A percentile compares a stretch with the other conserved stretches of the same genome.
These are phyloP conservation scores for Cicer arietinum DNA, from an alignment of 306 rosid genomes.

Conservation along the genomic window DNA sequence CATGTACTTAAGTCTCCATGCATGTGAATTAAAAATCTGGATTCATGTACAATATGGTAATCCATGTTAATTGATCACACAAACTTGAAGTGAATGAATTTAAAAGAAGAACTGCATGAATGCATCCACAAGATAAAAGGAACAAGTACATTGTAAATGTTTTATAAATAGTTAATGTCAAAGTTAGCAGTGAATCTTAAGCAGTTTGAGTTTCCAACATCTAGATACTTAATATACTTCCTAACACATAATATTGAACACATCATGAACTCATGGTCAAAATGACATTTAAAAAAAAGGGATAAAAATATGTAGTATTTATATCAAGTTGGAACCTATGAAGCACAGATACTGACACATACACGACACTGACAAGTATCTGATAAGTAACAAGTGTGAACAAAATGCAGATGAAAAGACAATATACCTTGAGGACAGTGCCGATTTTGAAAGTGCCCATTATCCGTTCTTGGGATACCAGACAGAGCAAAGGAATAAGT, in stretches of 20 bases:
- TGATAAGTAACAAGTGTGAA: constrained; percentile 3
- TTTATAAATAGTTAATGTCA: not conserved
- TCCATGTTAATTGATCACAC: constrained; percentile 8
- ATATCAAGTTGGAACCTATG: not conserved
- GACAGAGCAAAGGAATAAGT: constrained; percentile 87
- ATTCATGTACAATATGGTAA: not conserved
- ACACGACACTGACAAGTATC: not conserved
- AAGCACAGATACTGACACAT: no score
- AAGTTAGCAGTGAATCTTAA: not conserved
- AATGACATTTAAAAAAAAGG: not conserved
- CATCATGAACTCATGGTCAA: constrained; percentile 6
- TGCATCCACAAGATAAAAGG: constrained; percentile 9
- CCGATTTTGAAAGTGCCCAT: constrained; percentile 93
- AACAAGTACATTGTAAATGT: not conserved
- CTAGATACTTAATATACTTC: constrained; percentile 4
- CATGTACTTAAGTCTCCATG: not conserved
- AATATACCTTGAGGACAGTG: constrained; percentile 66
- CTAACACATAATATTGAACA: not conserved
- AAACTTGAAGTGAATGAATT: constrained; percentile 8
- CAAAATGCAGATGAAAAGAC: constrained; percentile 35
- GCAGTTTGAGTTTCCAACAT: not conserved
- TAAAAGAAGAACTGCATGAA: constrained; percentile 8
- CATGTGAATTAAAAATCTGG: constrained; percentile 18
- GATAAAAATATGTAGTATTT: not conserved
- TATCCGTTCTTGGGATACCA: constrained; percentile 88